A percentile compares a stretch with the other conserved stretches of the same genome.
phyloP scores from a whole-genome alignment of 2,329 filamentous ascomycete genomes.

The Xylogone sp. region DNA sequence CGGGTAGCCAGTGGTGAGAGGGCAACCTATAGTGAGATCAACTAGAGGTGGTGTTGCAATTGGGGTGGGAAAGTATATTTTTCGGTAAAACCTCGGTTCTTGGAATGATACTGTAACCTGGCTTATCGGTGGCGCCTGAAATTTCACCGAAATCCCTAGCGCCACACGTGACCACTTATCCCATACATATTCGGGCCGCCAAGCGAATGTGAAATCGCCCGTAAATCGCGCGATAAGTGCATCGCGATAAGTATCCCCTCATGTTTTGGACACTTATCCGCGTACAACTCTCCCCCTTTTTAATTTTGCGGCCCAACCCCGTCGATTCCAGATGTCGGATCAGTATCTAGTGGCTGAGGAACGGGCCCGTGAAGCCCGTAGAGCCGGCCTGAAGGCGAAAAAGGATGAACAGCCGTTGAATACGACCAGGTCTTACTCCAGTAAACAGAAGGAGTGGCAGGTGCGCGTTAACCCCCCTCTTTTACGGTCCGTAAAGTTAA shows the following conservation, averaged over 20 bases:
- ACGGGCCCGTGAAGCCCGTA: background rate
- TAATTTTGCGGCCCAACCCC: no score
- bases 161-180: background rate
- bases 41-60: background rate
- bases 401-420: slow-evolving; percentile 5
- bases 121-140: background rate
- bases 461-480: background rate
- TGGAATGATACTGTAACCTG: background rate
- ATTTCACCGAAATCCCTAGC: background rate
- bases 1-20: no score
- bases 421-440: background rate
- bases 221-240: background rate
- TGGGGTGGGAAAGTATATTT: background rate
- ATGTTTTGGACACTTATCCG: background rate
- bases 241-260: background rate
- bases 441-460: slow-evolving; percentile 2
- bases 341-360: slow-evolving; percentile 1
- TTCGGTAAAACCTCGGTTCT: background rate
- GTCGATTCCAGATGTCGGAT: background rate
- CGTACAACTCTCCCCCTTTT: no score
- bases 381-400: slow-evolving; percentile 4
- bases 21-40: no score
- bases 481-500: background rate
- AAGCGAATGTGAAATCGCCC: slow-evolving; percentile 1
- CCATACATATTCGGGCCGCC: background rate